Conservation (phyloP, 2,329 filamentous ascomycete genomes). For the Cucurbitaria berberidis region DNA sequence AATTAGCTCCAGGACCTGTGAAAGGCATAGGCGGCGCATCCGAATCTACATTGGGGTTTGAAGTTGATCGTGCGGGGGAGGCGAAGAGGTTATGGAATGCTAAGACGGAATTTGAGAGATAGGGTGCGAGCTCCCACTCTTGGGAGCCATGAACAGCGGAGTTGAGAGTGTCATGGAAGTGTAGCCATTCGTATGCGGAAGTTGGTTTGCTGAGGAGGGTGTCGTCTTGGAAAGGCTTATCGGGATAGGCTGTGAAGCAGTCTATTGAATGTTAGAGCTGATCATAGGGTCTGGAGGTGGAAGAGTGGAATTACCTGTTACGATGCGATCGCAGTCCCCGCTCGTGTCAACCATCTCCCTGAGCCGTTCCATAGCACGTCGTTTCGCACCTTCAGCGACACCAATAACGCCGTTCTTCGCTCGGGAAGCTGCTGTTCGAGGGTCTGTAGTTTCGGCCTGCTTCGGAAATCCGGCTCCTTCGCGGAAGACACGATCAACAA, state of each 20-base stretch:
- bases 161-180: conserved; percentile 88
- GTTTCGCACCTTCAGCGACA: conserved; percentile 75
- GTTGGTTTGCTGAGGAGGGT: conserved; percentile 87
- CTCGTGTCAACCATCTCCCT: conserved; percentile 79
- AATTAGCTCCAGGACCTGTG: conserved; percentile 81
- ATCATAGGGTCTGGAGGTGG: too few species aligned
- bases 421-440: conserved; percentile 62
- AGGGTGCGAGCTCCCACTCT: conserved; percentile 90
- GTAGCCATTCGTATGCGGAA: conserved; percentile 88
- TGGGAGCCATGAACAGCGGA: conserved; percentile 80
- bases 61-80: conserved; percentile 57
- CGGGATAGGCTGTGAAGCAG: conserved; percentile 84
- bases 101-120: conserved; percentile 83
- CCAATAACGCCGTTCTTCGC: conserved; percentile 58
- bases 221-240: conserved; percentile 91
- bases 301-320: conserved; percentile 57
- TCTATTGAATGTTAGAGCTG: conserved; percentile 54
- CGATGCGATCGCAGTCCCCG: conserved; percentile 78
- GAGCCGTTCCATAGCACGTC: conserved; percentile 72
- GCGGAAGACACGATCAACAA: conserved; percentile 78
- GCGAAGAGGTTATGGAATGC: conserved; percentile 94
- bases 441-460: conserved; percentile 55
- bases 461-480: conserved; percentile 80
- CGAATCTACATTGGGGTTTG: conserved; percentile 52
- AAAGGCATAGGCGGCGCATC: conserved; percentile 68